Evolutionary conservation across 345 rosid genomes (phyloP), one percentile per base, ranked within the genome.

Genomic region (Odontarrhena argentea): DNA sequence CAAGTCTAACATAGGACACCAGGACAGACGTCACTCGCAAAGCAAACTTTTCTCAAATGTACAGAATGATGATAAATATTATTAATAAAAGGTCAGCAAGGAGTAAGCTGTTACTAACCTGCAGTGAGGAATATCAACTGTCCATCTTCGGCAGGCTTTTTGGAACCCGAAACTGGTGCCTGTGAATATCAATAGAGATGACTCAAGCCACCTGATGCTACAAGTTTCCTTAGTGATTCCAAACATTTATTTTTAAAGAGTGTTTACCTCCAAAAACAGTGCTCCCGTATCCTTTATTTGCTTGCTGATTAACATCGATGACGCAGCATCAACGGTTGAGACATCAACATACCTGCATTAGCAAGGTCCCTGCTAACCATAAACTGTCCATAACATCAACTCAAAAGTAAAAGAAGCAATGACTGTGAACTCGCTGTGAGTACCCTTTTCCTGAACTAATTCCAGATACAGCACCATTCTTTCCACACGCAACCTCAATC

Each of bases 121-220:
- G 91, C 98, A 18, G 98, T 83, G 62, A 92, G 96, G 73, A 92
- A 89, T 79, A 89, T 87, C 49, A 92, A 65, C 57, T 87, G 87
- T 37, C 96, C 96, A 62, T 92, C 96, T 81, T 89, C 91, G 11
- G 96, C 96, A 7, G 96, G 96, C 79, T 89, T 92, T 78, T 89
- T 87, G 53, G 96, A 89, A 70, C 96, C 96, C 8, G 98, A 89
- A 71, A 92, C 98, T 71, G 98, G 96, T 76, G 98, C 96, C 96
- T 92, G 44, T 26, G 64, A 47, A 69, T 46, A 53, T 54, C 13
- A 53, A 6, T 3, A 5, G n/a, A 68, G 57, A 41, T 3, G 18
- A 45, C 11, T 55, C 9, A 69, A 60, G 15, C 44, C 9, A 57
- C 10, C 8, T 0, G 7, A 13, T 28, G 44, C 35, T 34, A 60